Base-by-base conservation (phyloP, 305 asterid species). In the Coffea humblotiana region DNA sequence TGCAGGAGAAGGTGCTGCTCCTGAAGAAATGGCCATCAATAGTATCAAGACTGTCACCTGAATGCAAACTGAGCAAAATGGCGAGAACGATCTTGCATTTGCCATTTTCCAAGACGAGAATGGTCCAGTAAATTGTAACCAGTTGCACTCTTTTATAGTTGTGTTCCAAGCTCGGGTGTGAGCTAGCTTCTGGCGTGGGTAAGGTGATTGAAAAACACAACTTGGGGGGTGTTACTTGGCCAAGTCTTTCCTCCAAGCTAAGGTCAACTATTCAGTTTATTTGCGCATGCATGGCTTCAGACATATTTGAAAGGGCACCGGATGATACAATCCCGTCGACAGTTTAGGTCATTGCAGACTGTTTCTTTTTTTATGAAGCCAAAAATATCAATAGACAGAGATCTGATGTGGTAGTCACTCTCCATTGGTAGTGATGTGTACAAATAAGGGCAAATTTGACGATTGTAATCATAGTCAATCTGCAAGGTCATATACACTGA, bases 211-310 rank as follows among this genome's bases (percentile, higher is more conserved):
- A 45, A 45, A 29, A 47, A 11, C 21, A 47, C 21, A 23, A 37
- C 73, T 69, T 4, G 52, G n/a, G 52, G 25, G 12, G 48, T 49
- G 25, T 48, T 25, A 51, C 5, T 65, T 52, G 27, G 48, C 48
- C 25, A 29, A 15, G 23, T 51, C 47, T 73, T 51, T 52, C 43
- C 10, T 21, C 1, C 3, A 19, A 19, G 8, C 8, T 6, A 58
- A 48, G 61, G 76, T 72, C 76, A 72, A 72, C 61, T 72, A 48
- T 48, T 11, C 60, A 25, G 43, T 58, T 51, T 52, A 43, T 43
- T 40, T 37, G n/a, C 65, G 65, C 77, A 58, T 58, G 64, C 27
- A 51, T 72, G 64, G 47, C 77, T 27, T 12, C 61, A 27, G 12
- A 19, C n/a, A 25, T 5, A 15, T 51, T n/a, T 51, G 29, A 48